Conservation (phyloP, 2,329 filamentous ascomycete species). For the Penicillium freii region DNA sequence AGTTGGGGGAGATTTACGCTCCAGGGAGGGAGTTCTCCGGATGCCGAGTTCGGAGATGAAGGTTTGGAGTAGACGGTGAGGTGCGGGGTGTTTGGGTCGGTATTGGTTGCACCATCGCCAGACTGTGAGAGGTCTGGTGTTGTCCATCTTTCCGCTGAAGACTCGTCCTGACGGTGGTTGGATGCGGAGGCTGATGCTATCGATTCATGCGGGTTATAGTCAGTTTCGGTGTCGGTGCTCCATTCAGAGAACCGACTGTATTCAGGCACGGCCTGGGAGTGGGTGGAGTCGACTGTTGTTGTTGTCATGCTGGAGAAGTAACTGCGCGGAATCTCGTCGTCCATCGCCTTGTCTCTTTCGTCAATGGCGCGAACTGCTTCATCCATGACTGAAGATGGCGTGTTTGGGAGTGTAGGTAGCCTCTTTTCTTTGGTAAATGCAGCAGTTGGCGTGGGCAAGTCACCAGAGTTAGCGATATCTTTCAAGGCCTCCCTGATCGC, state of each 20-base stretch:
- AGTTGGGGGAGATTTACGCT: slow-evolving; percentile 27
- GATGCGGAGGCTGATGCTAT: slow-evolving; percentile 38
- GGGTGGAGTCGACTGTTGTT: slow-evolving; percentile 31
- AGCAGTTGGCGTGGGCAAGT: slow-evolving; percentile 28
- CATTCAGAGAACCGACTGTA: slow-evolving; percentile 43
- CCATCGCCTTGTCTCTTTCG: slow-evolving; percentile 31
- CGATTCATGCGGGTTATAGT: slow-evolving; percentile 34
- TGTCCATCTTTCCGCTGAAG: slow-evolving; percentile 22
- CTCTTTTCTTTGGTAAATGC: slow-evolving; percentile 38
- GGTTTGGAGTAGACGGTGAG: slow-evolving; percentile 33
- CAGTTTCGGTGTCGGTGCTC: slow-evolving; percentile 40
- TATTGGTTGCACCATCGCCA: slow-evolving; percentile 22
- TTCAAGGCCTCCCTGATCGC: slow-evolving; percentile 13
- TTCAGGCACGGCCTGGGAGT: slow-evolving; percentile 28
- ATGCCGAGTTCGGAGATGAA: slow-evolving; percentile 30
- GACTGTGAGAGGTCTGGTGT: slow-evolving; percentile 25
- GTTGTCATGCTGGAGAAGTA: slow-evolving; percentile 43
- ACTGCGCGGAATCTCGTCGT: slow-evolving; percentile 37
- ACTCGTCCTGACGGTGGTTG: slow-evolving; percentile 24
- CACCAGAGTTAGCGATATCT: slow-evolving; percentile 13
- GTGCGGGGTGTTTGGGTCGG: slow-evolving; percentile 40
- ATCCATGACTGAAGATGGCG: slow-evolving; percentile 47
- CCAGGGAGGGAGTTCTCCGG: slow-evolving; percentile 27
- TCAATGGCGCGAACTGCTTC: slow-evolving; percentile 40
- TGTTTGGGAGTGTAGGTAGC: slow-evolving; percentile 47